phyloP scores from a whole-genome alignment of 306 rosid genomes.

The Dalbergia cultrata region DNA sequence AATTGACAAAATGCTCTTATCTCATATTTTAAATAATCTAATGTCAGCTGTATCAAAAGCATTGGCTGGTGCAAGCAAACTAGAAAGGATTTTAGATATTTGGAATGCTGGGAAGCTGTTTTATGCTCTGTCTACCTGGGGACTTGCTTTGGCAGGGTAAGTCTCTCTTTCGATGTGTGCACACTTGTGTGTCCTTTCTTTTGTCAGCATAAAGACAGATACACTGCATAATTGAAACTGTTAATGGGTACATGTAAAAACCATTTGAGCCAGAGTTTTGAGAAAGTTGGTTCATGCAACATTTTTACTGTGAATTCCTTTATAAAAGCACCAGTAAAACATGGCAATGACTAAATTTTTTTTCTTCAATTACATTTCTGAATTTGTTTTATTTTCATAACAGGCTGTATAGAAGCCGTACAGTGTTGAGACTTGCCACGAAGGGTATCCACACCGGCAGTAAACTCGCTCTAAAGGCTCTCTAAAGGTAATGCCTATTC shows the following conservation, averaged over 20 bases:
- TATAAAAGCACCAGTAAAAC: slow-evolving; percentile 2
- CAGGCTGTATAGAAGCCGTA: slow-evolving; percentile 84
- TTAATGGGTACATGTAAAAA: background rate
- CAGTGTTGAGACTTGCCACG: slow-evolving; percentile 71
- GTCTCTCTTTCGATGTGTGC: slow-evolving; percentile 42
- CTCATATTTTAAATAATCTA: slow-evolving; percentile 37
- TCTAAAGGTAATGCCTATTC: slow-evolving; percentile 50
- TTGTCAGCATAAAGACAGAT: slow-evolving; percentile 5
- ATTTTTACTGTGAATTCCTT: background rate
- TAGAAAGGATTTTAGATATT: slow-evolving; percentile 70
- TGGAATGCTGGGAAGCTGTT: slow-evolving; percentile 92
- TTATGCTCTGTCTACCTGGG: slow-evolving; percentile 92
- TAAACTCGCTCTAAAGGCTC: slow-evolving; percentile 71
- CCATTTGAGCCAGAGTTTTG: no score
- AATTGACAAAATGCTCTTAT: slow-evolving; percentile 29
- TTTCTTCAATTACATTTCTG: background rate
- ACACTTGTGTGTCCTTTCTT: background rate
- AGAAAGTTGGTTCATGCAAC: background rate
- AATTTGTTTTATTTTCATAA: slow-evolving; percentile 9
- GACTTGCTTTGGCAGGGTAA: slow-evolving; percentile 93
- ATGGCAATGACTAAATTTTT: background rate
- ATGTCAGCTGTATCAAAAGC: slow-evolving; percentile 80
- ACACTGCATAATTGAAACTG: background rate
- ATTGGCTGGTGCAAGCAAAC: slow-evolving; percentile 70
- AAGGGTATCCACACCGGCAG: slow-evolving; percentile 72